Evolutionary conservation across 306 rosid genomes (phyloP).

Genomic region (Quercus dentata): DNA sequence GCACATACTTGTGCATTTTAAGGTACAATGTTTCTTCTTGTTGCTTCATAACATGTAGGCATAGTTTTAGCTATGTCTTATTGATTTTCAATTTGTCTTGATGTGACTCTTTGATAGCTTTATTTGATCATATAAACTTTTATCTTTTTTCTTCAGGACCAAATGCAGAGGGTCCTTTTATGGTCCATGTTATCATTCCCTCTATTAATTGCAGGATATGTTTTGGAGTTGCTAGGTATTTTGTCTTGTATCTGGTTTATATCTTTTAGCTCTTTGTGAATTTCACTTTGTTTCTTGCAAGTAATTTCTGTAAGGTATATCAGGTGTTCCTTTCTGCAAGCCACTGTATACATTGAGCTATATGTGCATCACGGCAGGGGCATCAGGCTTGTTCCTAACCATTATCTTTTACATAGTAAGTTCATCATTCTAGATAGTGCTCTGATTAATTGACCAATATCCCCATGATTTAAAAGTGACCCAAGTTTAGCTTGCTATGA

Average conservation of each 20-base stretch:
- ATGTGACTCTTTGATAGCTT: slow-evolving; percentile 4
- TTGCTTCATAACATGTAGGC: not conserved
- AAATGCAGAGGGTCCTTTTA: slow-evolving; percentile 50
- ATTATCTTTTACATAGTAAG: slow-evolving; percentile 61
- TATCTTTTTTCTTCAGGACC: slow-evolving; percentile 43
- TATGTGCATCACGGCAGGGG: slow-evolving; percentile 68
- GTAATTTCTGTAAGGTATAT: slow-evolving; percentile 24
- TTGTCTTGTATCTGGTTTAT: not conserved
- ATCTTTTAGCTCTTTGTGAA: not conserved
- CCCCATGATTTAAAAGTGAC: not conserved
- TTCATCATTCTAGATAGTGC: slow-evolving; percentile 5
- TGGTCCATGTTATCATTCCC: slow-evolving; percentile 53
- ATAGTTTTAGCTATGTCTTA: not conserved
- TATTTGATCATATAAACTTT: slow-evolving; percentile 15
- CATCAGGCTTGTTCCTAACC: slow-evolving; percentile 65
- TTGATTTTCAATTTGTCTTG: not conserved
- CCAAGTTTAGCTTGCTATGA: not conserved
- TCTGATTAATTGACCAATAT: slow-evolving; percentile 2
- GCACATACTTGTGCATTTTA: slow-evolving; percentile 59
- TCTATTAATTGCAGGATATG: slow-evolving; percentile 47
- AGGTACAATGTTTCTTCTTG: slow-evolving; percentile 32
- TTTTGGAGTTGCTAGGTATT: slow-evolving; percentile 62
- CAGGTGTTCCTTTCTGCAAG: slow-evolving; percentile 78
- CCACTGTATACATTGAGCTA: slow-evolving; percentile 76
- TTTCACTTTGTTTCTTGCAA: slow-evolving; percentile 7